These are phyloP conservation scores for Xylaria sp. DNA, from an alignment of 2,329 filamentous ascomycete species.

Conservation along the genomic window DNA sequence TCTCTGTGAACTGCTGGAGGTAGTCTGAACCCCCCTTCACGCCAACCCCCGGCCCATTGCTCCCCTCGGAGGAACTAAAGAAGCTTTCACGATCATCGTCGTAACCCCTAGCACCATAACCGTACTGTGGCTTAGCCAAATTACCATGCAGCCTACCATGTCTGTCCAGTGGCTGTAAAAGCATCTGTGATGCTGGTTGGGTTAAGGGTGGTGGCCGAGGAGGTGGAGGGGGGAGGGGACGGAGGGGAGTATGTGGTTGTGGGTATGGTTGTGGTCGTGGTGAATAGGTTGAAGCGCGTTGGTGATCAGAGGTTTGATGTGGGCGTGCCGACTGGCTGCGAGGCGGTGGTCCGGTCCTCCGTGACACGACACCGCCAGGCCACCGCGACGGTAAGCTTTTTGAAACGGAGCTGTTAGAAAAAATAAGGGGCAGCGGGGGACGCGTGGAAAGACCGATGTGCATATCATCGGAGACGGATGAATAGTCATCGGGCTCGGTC, in stretches of 20 bases:
- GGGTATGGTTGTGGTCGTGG: conserved; percentile 23
- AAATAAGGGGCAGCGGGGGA: conserved; percentile 34
- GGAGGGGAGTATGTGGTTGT: conserved; percentile 4
- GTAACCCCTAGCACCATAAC: conserved; percentile 9
- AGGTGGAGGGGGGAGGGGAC: not conserved
- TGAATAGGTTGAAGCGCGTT: conserved; percentile 10
- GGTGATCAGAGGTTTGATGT: conserved; percentile 25
- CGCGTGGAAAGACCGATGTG: conserved; percentile 32
- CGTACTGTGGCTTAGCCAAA: not conserved
- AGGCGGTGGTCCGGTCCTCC: not conserved
- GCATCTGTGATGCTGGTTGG: not conserved
- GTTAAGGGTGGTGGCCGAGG: not conserved
- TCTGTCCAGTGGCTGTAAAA: not conserved
- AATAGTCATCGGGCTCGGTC: conserved; percentile 23
- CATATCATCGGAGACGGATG: conserved; percentile 32
- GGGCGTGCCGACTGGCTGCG: conserved; percentile 23
- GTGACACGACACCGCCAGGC: conserved; percentile 26
- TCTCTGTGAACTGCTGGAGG: conserved; percentile 29
- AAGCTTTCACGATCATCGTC: conserved; percentile 2
- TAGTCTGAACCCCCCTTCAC: conserved; percentile 6
- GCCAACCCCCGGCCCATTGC: conserved; percentile 12
- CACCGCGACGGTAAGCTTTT: conserved; percentile 34
- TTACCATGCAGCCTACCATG: not conserved
- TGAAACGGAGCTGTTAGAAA: conserved; percentile 33
- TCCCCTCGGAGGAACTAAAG: conserved; percentile 12